Base-by-base conservation (phyloP, 2,329 filamentous ascomycete genomes). In the Penicillium digitatum region DNA sequence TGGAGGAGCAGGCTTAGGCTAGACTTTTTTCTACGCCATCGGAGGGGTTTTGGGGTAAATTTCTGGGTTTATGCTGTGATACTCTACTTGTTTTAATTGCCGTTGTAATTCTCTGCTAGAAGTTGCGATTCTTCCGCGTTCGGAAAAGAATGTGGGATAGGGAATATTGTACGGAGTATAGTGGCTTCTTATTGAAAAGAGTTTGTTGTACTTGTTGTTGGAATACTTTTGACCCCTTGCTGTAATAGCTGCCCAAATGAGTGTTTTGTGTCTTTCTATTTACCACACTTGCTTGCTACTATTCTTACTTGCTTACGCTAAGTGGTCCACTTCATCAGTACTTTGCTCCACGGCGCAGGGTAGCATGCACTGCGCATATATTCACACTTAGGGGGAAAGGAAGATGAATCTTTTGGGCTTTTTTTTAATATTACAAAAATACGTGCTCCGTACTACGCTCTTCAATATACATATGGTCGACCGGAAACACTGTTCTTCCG, bases 1-100 rank as follows among this genome's bases (percentile, higher is more conserved):
- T 78, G 74, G 76, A 78, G 56, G 74, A 72, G 12, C 59, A 62
- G 22, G 69, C 68, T 45, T 76, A 61, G 49, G 48, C 46, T 48
- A n/a, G 2, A 45, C 53, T 52, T 26, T 31, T 51, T 18, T 37
- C 48, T 45, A n/a, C n/a, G n/a, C n/a, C n/a, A n/a, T n/a, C n/a
- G n/a, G n/a, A n/a, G n/a, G n/a, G n/a, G n/a, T n/a, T n/a, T n/a
- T n/a, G n/a, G n/a, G n/a, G n/a, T n/a, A n/a, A n/a, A n/a, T n/a
- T n/a, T n/a, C n/a, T n/a, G n/a, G 45, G 52, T 24, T 29, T n/a
- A 26, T n/a, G 32, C 34, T 55, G 31, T 40, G 52, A 46, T 47
- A 54, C 44, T 50, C 43, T 37, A 42, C 40, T 34, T 35, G 42
- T 34, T 54, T 38, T 50, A 50, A 50, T 50, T 42, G 26, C 8